Evolutionary conservation across 192 early-diverging fungal species (phyloP).

Genomic region (Lunasporangiospora selenospora): DNA sequence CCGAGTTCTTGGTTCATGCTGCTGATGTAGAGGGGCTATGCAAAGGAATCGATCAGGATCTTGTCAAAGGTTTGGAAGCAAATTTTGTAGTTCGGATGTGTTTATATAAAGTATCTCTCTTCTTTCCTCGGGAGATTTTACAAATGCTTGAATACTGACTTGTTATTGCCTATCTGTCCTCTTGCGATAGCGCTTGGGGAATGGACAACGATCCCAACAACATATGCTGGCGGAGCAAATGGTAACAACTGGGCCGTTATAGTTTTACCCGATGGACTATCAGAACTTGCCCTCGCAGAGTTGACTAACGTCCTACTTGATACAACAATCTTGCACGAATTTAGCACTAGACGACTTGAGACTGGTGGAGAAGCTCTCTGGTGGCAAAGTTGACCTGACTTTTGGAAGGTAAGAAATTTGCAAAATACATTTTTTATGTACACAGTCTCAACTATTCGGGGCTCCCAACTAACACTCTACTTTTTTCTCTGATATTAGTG

Average conservation of each 20-base stretch:
- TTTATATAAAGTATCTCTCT: no score
- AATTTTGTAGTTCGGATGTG: no score
- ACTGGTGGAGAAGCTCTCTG: constrained; percentile 79
- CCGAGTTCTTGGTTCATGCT: constrained; percentile 96
- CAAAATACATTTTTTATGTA: neutral
- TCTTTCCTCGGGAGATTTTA: no score
- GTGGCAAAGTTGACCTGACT: constrained; percentile 90
- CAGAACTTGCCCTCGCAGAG: neutral
- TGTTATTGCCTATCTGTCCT: neutral
- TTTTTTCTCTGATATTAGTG: constrained; percentile 56
- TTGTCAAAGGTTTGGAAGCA: constrained; percentile 72
- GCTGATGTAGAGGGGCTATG: constrained; percentile 98
- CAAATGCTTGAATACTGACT: no score
- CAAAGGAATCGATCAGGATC: constrained; percentile 87
- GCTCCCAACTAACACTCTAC: neutral
- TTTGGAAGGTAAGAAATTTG: constrained; percentile 74
- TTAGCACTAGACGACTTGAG: constrained; percentile 70
- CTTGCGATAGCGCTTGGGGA: constrained; percentile 66
- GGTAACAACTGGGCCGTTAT: constrained; percentile 45
- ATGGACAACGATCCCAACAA: constrained; percentile 89
- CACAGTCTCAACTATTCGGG: neutral
- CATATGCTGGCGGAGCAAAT: constrained; percentile 93
- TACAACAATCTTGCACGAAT: constrained; percentile 1
- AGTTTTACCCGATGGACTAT: neutral
- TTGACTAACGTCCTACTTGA: neutral